A percentile compares a stretch with the other conserved stretches of the same genome.
These are phyloP conservation scores for Penicillium tannophilum DNA, from an alignment of 495 filamentous ascomycete genomes.

Conservation along the genomic window DNA sequence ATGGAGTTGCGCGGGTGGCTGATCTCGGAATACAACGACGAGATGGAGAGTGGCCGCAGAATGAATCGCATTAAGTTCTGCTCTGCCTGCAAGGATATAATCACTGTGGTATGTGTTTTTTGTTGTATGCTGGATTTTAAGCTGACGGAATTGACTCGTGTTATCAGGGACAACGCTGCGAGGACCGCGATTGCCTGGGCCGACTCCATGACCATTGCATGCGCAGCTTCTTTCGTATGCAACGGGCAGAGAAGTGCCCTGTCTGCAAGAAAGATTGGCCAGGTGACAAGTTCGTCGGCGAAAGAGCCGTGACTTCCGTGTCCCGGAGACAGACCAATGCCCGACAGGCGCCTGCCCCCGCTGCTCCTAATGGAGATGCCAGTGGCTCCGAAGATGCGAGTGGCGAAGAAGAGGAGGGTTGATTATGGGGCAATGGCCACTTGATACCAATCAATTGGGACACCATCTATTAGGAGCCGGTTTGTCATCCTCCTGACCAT, in stretches of 20 bases:
- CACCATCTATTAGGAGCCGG: no score
- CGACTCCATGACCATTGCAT: slow-evolving; percentile 80
- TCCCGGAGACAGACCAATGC: neutral
- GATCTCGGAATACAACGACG: slow-evolving; percentile 83
- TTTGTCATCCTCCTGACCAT: no score
- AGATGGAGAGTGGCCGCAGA: slow-evolving; percentile 47
- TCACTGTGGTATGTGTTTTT: slow-evolving; percentile 66
- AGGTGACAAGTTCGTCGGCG: slow-evolving; percentile 77
- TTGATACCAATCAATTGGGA: neutral
- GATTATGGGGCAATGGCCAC: neutral
- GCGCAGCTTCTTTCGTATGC: slow-evolving; percentile 69
- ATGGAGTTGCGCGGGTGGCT: slow-evolving; percentile 86
- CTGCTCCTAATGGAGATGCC: neutral
- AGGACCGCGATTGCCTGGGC: slow-evolving; percentile 63
- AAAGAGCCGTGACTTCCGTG: slow-evolving; percentile 58
- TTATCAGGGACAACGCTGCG: slow-evolving; percentile 74
- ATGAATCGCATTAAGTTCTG: slow-evolving; percentile 78
- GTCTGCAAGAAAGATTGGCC: slow-evolving; percentile 72
- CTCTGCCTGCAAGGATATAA: slow-evolving; percentile 84
- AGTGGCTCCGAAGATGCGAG: neutral
- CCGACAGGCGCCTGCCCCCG: neutral
- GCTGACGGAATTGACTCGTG: slow-evolving; percentile 5
- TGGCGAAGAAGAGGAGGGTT: slow-evolving; percentile 8
- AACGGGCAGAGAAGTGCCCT: slow-evolving; percentile 67
- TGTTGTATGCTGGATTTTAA: neutral